Evolutionary conservation across 2,329 filamentous ascomycete genomes (phyloP).

Genomic region (Nakataea oryzae): DNA sequence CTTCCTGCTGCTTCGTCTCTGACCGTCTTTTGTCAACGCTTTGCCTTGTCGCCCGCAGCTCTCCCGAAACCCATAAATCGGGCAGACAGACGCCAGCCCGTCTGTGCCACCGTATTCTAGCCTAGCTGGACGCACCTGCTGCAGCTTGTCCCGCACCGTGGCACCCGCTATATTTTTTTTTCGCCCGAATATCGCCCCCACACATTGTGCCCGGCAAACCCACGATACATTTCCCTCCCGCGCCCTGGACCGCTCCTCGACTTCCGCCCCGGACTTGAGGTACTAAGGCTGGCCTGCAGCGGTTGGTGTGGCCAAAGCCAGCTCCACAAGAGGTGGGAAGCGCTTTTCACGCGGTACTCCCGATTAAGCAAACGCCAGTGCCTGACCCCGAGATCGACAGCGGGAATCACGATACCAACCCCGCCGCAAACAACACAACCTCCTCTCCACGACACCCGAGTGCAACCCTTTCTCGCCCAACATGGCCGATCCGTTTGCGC

Average conservation of each 20-base stretch:
- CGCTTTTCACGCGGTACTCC: background rate
- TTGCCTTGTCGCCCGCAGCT: background rate
- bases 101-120: background rate
- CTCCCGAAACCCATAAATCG: background rate
- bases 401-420: background rate
- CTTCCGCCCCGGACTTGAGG: background rate
- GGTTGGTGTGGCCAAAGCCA: background rate
- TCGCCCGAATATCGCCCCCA: background rate
- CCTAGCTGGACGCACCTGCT: background rate
- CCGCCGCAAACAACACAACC: background rate
- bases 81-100: background rate
- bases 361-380: background rate
- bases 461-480: conserved; percentile 6
- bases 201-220: background rate
- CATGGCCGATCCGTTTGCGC: conserved; percentile 54
- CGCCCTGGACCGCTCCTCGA: background rate
- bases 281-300: background rate
- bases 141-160: background rate
- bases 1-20: background rate
- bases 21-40: background rate
- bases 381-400: background rate
- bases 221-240: background rate
- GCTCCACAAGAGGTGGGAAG: background rate
- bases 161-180: background rate
- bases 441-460: no score